Evolutionary conservation across 495 filamentous ascomycete genomes (phyloP), one percentile per base, ranked within the genome.

Genomic region (Clohesyomyces aquaticus): DNA sequence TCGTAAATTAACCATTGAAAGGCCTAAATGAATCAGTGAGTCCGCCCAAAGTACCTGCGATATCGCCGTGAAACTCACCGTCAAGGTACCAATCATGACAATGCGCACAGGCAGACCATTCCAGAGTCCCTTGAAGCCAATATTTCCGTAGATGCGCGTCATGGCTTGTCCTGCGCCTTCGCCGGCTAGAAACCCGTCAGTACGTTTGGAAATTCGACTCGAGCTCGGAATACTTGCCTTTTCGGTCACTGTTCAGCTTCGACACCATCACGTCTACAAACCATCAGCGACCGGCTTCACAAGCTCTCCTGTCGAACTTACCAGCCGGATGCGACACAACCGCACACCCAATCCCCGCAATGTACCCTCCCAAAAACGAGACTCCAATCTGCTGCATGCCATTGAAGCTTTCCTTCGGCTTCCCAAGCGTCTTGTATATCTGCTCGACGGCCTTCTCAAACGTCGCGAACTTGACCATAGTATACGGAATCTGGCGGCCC

Each of bases 1-100:
- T 90, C 87, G 74, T 90, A 90, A 61, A 90, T 88, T 59, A 90
- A 75, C 87, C 87, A 90, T 73, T 90, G 87, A 77, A 88, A 88
- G n/a, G 85, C 87, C 32, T 69, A 21, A 11, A 23, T 43, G 45
- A 56, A 1, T 59, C 28, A 62, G 85, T 87, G 70, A 87, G 52
- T 12, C 67, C n/a, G n/a, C n/a, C n/a, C n/a, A n/a, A 74, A 21
- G 55, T 72, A 11, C 69, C 68, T 58, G 55, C 41, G 11, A 50
- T 4, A 11, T 6, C 10, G 14, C 9, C 0, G 38, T 21, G 27
- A 21, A 22, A 48, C 66, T 50, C 56, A 69, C 66, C 4, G 61
- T 71, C n/a, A 66, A 52, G 22, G 82, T 83, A 25, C 84, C 80
- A 59, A 88, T 79, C 85, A 88, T 88, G 32, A 82, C 72, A 66